phyloP scores from a whole-genome alignment of 129 eudicot genomes.

The Silybum marianum region DNA sequence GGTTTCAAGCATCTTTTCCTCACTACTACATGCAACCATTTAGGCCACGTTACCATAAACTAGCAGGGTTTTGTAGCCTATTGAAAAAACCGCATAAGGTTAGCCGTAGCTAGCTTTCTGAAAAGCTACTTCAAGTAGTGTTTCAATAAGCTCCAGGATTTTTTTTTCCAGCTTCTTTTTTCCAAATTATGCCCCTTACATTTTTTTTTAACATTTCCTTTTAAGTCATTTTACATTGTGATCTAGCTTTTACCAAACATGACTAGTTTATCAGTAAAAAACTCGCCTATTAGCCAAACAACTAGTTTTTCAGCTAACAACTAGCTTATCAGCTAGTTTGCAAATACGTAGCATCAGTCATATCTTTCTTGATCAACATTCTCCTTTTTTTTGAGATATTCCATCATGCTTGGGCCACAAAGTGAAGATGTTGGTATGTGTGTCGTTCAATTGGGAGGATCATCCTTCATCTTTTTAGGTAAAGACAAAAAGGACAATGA shows the following conservation, averaged over 20 bases:
- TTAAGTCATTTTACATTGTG: background rate
- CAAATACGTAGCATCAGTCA: constrained; percentile 3
- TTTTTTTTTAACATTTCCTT: background rate
- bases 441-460: constrained; percentile 36
- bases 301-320: background rate
- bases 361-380: constrained; percentile 30
- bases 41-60: background rate
- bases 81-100: too few relatives aligned
- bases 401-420: constrained; percentile 49
- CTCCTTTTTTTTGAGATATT: constrained; percentile 38
- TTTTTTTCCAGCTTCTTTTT: background rate
- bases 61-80: background rate
- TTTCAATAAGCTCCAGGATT: background rate
- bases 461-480: constrained; percentile 5
- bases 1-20: constrained; percentile 16
- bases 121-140: background rate
- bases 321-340: background rate
- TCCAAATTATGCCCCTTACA: background rate
- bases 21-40: constrained; percentile 16
- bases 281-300: background rate
- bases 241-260: background rate
- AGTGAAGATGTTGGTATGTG: constrained; percentile 20
- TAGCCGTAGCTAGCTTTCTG: too few relatives aligned
- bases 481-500: constrained; percentile 31
- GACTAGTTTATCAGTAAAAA: background rate